Base-by-base conservation (phyloP, 768 basidiomycete genomes). In the Leccinum fibrillosum region DNA sequence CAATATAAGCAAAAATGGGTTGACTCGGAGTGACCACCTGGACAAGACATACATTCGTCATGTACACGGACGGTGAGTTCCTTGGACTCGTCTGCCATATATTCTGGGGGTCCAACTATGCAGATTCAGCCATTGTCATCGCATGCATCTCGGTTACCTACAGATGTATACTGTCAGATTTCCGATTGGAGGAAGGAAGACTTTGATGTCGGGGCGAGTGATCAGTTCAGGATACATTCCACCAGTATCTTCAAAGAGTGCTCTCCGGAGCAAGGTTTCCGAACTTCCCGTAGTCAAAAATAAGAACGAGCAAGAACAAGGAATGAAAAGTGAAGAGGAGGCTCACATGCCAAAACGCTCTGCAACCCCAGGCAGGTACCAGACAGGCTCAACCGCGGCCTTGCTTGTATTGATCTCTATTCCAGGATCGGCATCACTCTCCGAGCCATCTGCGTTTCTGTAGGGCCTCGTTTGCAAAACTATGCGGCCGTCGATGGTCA, bases 221-320 rank as follows among this genome's bases (percentile, higher is more conserved):
- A 98, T 88, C 30, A 98, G 82, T 66, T 98, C 96, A 3, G 95
- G 94, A 71, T 92, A 94, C 89, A 92, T 93, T 67, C 94, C 93
- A 64, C 92, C 94, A 1, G 93, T 96, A 62, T 97, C 96, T 71
- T 98, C 96, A 64, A 98, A 98, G 37, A 98, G 78, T 0, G 92
- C 89, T n/a, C 96, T 81, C 19, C 96, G 86, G 3, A 98, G 82
- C 0, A 93, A 74, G 17, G 78, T 82, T 72, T 98, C 96, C 0
- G 91, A 90, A 51, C 90, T 92, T 67, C 12, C 12, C 32, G 49
- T 12, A 12, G 54, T 51, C 37, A 23, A 52, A 12, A 23, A 12
- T 59, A 21, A 61, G 55, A 26, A 54, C 10, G 26, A 51, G 23
- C 7, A 49, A n/a, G 3, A 51, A 25, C 7, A 49, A n/a, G 3